Evolutionary conservation across 2,329 filamentous ascomycete species (phyloP).

Genomic region (Malbranchea cinnamomea): DNA sequence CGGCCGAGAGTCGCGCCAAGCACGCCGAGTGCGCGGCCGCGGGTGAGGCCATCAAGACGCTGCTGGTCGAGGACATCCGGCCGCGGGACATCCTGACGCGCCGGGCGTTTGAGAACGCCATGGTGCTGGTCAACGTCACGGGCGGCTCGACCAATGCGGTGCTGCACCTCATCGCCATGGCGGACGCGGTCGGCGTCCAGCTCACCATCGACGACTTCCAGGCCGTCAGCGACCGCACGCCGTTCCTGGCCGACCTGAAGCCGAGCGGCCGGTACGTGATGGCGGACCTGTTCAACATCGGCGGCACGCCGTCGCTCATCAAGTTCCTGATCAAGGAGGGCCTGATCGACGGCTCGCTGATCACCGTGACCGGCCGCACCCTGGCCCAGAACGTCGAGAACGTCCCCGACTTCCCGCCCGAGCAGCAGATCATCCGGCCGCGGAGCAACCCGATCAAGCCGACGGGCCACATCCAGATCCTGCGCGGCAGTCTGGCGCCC

Average conservation of each 20-base stretch:
- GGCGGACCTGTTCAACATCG: constrained; percentile 41
- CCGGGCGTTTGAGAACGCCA: constrained; percentile 70
- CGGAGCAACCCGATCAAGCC: constrained; percentile 54
- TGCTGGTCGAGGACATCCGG: constrained; percentile 61
- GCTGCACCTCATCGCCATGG: constrained; percentile 70
- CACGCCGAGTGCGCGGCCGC: constrained; percentile 56
- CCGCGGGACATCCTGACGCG: constrained; percentile 67
- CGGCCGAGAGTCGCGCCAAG: constrained; percentile 60
- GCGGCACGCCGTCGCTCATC: constrained; percentile 42
- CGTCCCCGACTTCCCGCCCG: constrained; percentile 47
- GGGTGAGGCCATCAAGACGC: constrained; percentile 57
- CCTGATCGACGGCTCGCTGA: constrained; percentile 43
- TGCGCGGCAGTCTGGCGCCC: constrained; percentile 53
- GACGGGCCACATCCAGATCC: constrained; percentile 59
- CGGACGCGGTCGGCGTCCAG: constrained; percentile 65
- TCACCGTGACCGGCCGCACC: constrained; percentile 46
- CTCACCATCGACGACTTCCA: constrained; percentile 81
- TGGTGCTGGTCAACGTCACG: constrained; percentile 68
- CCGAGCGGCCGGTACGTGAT: constrained; percentile 55
- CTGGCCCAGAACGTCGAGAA: constrained; percentile 44
- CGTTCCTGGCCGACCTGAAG: constrained; percentile 70
- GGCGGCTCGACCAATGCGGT: constrained; percentile 79
- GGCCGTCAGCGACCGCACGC: constrained; percentile 60
- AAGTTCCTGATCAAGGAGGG: constrained; percentile 45
- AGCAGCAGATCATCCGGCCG: constrained; percentile 56